A percentile compares a stretch with the other conserved stretches of the same genome.
Conservation (phyloP, 768 basidiomycete species). For the Pulveroboletus frians region DNA sequence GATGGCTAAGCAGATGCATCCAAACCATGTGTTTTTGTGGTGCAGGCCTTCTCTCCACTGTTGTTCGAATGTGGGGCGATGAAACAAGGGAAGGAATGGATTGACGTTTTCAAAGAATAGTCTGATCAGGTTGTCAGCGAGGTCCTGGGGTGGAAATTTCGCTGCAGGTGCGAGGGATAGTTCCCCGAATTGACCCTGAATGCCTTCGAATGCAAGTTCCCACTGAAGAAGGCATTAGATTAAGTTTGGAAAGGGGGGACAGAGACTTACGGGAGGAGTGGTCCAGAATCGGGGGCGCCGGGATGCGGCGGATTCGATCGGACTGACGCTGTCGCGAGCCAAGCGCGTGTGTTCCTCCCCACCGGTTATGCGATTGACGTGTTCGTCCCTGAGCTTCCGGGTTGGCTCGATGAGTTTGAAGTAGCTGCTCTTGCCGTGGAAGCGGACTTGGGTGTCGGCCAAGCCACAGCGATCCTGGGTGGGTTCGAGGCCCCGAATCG, state of each 20-base stretch:
- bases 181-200: slow-evolving; percentile 23
- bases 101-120: slow-evolving; percentile 66
- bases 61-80: slow-evolving; percentile 62
- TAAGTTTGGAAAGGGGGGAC: neutral
- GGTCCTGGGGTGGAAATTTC: slow-evolving; percentile 60
- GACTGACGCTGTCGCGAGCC: slow-evolving; percentile 17
- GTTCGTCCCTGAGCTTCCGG: slow-evolving; percentile 48
- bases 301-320: slow-evolving; percentile 17
- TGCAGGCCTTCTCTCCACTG: slow-evolving; percentile 54
- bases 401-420: slow-evolving; percentile 51
- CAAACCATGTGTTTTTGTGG: slow-evolving; percentile 53
- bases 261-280: slow-evolving; percentile 47
- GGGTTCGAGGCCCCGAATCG: slow-evolving; percentile 35
- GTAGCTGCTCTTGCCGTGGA: slow-evolving; percentile 59
- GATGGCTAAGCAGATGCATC: slow-evolving; percentile 52
- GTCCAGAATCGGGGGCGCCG: slow-evolving; percentile 52
- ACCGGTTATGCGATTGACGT: slow-evolving; percentile 36
- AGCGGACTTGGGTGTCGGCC: slow-evolving; percentile 43
- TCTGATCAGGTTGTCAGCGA: slow-evolving; percentile 54
- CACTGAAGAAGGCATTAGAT: slow-evolving; percentile 37
- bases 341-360: slow-evolving; percentile 14
- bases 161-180: slow-evolving; percentile 34
- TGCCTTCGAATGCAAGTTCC: slow-evolving; percentile 53
- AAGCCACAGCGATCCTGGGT: slow-evolving; percentile 30
- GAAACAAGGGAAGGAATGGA: slow-evolving; percentile 58